phyloP scores from a whole-genome alignment of 805 yeast species.

The Hanseniaspora guilliermondii region DNA sequence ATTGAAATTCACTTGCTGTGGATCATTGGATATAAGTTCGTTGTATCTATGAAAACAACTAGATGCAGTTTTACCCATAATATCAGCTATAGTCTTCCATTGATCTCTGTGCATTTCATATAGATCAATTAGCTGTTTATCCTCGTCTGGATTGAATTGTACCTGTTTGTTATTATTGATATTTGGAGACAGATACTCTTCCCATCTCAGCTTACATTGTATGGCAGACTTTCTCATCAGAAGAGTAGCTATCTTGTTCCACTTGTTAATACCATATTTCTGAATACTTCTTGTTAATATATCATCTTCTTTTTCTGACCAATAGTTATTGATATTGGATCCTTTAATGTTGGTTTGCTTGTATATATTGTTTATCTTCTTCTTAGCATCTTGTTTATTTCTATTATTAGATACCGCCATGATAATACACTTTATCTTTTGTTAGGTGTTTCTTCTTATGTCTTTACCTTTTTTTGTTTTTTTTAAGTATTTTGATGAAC shows the following conservation, averaged over 20 bases:
- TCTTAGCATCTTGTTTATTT: background rate
- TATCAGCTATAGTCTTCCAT: slow-evolving; percentile 82
- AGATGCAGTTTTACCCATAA: slow-evolving; percentile 73
- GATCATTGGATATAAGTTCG: slow-evolving; percentile 37
- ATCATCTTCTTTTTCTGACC: slow-evolving; percentile 81
- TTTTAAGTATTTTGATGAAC: background rate
- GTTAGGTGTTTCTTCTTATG: background rate
- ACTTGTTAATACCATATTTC: slow-evolving; percentile 86
- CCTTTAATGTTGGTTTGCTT: slow-evolving; percentile 32
- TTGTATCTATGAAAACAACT: slow-evolving; percentile 81
- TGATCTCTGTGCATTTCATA: slow-evolving; percentile 75
- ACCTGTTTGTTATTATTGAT: slow-evolving; percentile 46
- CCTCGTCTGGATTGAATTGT: slow-evolving; percentile 36
- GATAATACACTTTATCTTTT: background rate
- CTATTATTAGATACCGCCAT: background rate
- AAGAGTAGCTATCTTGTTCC: slow-evolving; percentile 85
- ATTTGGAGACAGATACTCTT: slow-evolving; percentile 57
- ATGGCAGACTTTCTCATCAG: slow-evolving; percentile 75
- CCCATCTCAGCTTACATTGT: slow-evolving; percentile 90
- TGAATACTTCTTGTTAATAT: slow-evolving; percentile 81
- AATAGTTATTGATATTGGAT: slow-evolving; percentile 44
- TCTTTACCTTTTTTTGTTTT: background rate
- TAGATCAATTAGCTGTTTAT: slow-evolving; percentile 51
- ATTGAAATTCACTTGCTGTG: slow-evolving; percentile 24
- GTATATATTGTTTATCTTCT: slow-evolving; percentile 3